phyloP scores from a whole-genome alignment of 2,329 filamentous ascomycete genomes.

The Fusarium pseudonygamai region DNA sequence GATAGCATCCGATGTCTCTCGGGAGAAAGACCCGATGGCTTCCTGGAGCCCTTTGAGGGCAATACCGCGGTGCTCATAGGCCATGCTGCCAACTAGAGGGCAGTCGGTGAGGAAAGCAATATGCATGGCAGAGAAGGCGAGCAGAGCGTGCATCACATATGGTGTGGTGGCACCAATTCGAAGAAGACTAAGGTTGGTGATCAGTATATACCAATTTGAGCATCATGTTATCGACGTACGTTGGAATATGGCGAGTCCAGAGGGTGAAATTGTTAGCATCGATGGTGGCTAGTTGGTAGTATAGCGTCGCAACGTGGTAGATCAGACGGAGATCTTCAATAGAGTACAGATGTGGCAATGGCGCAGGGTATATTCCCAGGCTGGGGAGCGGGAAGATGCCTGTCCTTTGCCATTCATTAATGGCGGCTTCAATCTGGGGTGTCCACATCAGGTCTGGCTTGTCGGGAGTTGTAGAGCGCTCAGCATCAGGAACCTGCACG shows the following conservation, averaged over 20 bases:
- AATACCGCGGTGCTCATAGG: constrained; percentile 86
- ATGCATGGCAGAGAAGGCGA: constrained; percentile 95
- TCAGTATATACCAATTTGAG: constrained; percentile 20
- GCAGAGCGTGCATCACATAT: constrained; percentile 93
- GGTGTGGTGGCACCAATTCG: constrained; percentile 81
- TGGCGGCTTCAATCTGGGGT: constrained; percentile 81
- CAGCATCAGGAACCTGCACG: constrained; percentile 70
- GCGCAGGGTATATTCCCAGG: constrained; percentile 78
- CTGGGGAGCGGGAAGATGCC: constrained; percentile 87
- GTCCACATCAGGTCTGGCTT: constrained; percentile 83
- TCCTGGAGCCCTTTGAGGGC: constrained; percentile 89
- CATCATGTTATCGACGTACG: constrained; percentile 66
- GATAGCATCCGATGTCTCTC: constrained; percentile 88
- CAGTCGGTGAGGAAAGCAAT: constrained; percentile 90
- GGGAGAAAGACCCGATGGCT: constrained; percentile 85
- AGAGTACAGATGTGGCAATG: constrained; percentile 76
- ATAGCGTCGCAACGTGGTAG: constrained; percentile 88
- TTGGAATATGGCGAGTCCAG: constrained; percentile 93
- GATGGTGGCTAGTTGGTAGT: constrained; percentile 80
- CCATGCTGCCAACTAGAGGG: constrained; percentile 84
- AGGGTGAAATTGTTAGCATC: constrained; percentile 86
- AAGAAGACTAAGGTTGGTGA: constrained; percentile 55
- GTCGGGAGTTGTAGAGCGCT: constrained; percentile 68
- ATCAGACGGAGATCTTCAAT: constrained; percentile 86
- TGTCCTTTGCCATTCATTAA: constrained; percentile 85